A percentile compares a stretch with the other conserved stretches of the same genome.
Evolutionary conservation across 345 rosid species (phyloP).

Genomic region (Eutrema yunnanense): DNA sequence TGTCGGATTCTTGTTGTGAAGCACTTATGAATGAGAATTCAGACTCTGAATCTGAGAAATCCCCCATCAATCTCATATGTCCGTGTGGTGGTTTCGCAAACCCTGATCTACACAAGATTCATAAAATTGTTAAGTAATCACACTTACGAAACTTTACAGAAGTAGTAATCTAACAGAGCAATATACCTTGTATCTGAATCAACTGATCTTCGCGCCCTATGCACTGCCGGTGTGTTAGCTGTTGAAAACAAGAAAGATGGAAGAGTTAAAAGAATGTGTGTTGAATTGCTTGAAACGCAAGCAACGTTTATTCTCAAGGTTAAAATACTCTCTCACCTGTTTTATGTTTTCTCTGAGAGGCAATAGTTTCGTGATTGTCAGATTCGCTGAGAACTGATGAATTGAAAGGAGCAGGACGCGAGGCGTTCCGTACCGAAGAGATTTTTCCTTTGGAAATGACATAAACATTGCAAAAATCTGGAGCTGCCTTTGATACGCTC

Average conservation of each 20-base stretch:
- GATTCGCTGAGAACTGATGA: conserved; percentile 52
- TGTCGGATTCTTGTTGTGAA: conserved; percentile 45
- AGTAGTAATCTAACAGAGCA: neutral
- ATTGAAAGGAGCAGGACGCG: conserved; percentile 53
- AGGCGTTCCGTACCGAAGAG: conserved; percentile 46
- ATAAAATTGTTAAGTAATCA: neutral
- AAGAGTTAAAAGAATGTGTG: neutral
- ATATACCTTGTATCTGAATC: conserved; percentile 30
- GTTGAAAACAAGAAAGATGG: conserved; percentile 10
- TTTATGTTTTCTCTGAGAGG: conserved; percentile 25
- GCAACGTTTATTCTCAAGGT: neutral
- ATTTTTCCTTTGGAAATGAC: conserved; percentile 76
- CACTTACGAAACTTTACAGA: neutral
- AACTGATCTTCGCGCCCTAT: conserved; percentile 39
- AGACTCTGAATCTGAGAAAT: conserved; percentile 51
- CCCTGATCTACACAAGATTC: conserved; percentile 43
- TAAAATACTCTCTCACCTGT: conserved; percentile 34
- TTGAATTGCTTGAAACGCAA: conserved; percentile 4
- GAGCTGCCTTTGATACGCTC: conserved; percentile 58
- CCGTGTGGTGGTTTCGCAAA: conserved; percentile 34
- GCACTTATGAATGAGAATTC: conserved; percentile 57
- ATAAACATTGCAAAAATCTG: conserved; percentile 87
- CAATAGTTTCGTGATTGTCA: conserved; percentile 10
- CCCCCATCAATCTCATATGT: conserved; percentile 29
- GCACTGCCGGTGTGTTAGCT: conserved; percentile 28